Conservation (phyloP, 2,329 filamentous ascomycete genomes). For the Fusarium sarcochroum region DNA sequence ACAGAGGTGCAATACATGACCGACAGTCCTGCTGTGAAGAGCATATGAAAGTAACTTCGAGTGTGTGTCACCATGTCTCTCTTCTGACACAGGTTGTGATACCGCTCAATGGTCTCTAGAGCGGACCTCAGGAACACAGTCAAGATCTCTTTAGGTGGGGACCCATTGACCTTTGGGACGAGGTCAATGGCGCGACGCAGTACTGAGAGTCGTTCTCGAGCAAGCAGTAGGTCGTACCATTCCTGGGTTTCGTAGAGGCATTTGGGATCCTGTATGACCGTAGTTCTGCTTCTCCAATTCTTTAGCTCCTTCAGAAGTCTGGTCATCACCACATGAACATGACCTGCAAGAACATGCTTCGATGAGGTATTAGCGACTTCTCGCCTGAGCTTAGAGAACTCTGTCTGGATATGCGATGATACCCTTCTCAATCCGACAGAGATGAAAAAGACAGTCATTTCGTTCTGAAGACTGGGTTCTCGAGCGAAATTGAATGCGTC, state of each 20-base stretch:
- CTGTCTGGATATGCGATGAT: conserved; percentile 56
- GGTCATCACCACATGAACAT: conserved; percentile 47
- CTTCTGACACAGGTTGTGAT: conserved; percentile 54
- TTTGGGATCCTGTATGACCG: conserved; percentile 51
- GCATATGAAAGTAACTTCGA: conserved; percentile 63
- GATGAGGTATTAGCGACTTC: neutral
- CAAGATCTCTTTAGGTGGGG: conserved; percentile 52
- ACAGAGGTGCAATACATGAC: conserved; percentile 51
- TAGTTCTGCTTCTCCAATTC: conserved; percentile 53
- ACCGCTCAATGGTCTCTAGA: conserved; percentile 55
- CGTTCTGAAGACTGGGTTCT: neutral
- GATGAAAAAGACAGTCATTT: conserved; percentile 53
- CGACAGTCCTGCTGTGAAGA: conserved; percentile 61
- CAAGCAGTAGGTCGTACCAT: conserved; percentile 60
- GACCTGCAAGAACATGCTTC: conserved; percentile 29
- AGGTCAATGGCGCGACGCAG: conserved; percentile 59
- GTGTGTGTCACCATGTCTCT: conserved; percentile 57
- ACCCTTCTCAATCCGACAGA: conserved; percentile 57
- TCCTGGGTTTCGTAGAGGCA: conserved; percentile 60
- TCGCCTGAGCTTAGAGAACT: conserved; percentile 42
- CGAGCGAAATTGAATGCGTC: neutral
- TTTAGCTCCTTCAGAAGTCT: conserved; percentile 53
- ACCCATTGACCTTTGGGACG: conserved; percentile 52
- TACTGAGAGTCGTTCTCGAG: conserved; percentile 58
- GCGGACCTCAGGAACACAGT: conserved; percentile 54